These are phyloP conservation scores for Chytriomyces confervae DNA, from an alignment of 192 early-diverging fungal genomes.

Conservation along the genomic window DNA sequence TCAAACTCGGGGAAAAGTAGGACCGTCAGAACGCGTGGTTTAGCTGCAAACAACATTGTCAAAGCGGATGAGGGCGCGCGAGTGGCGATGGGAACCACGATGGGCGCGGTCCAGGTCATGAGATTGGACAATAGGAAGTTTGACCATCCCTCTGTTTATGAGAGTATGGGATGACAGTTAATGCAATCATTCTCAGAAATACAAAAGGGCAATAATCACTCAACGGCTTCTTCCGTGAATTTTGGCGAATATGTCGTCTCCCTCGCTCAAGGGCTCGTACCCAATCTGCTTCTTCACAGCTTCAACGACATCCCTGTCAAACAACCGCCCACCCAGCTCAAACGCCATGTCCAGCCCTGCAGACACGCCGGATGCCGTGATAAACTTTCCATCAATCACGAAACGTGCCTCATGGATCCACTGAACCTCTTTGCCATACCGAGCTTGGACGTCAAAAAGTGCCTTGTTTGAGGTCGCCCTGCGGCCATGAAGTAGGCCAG, in stretches of 20 bases:
- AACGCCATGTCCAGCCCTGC: constrained; percentile 46
- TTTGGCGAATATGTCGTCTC: constrained; percentile 37
- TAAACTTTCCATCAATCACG: constrained; percentile 42
- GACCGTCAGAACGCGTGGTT: neutral
- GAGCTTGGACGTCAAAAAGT: constrained; percentile 5
- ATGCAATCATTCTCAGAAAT: neutral
- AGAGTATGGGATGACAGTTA: neutral
- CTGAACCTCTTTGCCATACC: constrained; percentile 14
- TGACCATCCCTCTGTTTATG: neutral
- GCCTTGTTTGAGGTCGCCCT: constrained; percentile 48
- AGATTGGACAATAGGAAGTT: neutral
- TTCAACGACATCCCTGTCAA: constrained; percentile 1
- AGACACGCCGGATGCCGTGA: constrained; percentile 45
- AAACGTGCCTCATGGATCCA: constrained; percentile 45
- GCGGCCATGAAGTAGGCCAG: constrained; percentile 36
- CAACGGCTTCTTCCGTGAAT: constrained; percentile 8
- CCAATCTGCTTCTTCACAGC: neutral
- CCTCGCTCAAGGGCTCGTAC: constrained; percentile 25
- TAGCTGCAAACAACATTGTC: neutral
- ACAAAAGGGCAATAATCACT: neutral
- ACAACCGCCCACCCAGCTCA: constrained; percentile 20
- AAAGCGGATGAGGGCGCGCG: neutral
- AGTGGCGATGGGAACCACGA: neutral
- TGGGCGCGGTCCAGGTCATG: neutral
- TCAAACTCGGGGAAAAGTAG: constrained; percentile 22